A percentile compares a stretch with the other conserved stretches of the same genome.
Conservation (phyloP, 75 land plant species). For the Pinus albicaulis region DNA sequence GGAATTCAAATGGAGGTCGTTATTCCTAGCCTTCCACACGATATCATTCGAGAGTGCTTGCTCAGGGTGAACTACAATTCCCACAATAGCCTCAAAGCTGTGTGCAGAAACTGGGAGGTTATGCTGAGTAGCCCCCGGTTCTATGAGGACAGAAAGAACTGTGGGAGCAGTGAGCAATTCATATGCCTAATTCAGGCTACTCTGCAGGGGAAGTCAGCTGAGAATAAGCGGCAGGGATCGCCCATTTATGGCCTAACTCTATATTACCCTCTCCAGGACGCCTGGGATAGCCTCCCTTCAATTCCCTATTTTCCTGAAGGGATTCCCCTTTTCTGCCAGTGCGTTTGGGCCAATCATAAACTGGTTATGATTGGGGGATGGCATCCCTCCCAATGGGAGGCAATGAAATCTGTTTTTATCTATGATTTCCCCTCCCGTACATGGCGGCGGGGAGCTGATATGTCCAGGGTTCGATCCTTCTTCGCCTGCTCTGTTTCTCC, state of each 20-base stretch:
- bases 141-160: neutral
- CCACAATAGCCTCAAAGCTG: neutral
- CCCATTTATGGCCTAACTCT: neutral
- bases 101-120: neutral
- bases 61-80: neutral
- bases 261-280: neutral
- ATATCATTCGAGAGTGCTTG: neutral
- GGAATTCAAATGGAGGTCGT: neutral
- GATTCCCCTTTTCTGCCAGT: constrained; percentile 53
- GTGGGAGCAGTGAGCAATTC: neutral
- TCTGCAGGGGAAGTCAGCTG: neutral
- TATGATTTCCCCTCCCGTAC: constrained; percentile 27
- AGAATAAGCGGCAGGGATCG: neutral
- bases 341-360: constrained; percentile 26
- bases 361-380: constrained; percentile 71
- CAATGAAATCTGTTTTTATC: constrained; percentile 28
- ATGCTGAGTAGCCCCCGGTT: neutral
- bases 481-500: constrained; percentile 39
- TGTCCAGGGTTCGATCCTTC: constrained; percentile 50
- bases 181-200: neutral
- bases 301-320: constrained; percentile 17
- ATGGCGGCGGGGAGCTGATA: constrained; percentile 48
- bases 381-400: constrained; percentile 37
- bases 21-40: neutral
- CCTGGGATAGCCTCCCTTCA: neutral